Percentiles rank a stretch among this genome's conserved stretches.
Conservation (phyloP, 768 basidiomycete species). For the Mycena galopus region DNA sequence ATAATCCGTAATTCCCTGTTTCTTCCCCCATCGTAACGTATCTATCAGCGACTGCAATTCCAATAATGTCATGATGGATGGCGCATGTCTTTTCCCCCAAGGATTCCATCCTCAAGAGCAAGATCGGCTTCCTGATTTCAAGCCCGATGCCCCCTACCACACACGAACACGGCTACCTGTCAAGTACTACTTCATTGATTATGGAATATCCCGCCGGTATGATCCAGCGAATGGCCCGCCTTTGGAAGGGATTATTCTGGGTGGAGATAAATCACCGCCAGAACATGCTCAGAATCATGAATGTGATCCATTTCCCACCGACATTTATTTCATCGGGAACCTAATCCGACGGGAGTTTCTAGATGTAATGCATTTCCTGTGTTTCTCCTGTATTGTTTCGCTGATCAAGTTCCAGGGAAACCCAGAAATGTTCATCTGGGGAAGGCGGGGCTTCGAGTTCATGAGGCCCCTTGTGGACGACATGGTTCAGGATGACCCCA, state of each 20-base stretch:
- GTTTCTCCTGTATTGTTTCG: no score
- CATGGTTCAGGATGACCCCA: conserved; percentile 54
- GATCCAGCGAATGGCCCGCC: no score
- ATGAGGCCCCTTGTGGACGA: conserved; percentile 48
- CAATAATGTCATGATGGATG: conserved; percentile 55
- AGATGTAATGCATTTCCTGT: conserved; percentile 42
- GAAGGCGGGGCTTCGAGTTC: conserved; percentile 44
- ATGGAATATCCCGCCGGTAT: no score
- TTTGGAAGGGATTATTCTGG: no score
- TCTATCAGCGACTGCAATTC: conserved; percentile 40
- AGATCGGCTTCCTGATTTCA: conserved; percentile 33
- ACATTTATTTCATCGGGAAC: no score
- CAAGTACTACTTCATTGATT: conserved; percentile 15
- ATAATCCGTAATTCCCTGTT: not conserved
- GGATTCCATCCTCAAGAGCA: conserved; percentile 41
- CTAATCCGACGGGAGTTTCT: conserved; percentile 18
- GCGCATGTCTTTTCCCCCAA: conserved; percentile 40
- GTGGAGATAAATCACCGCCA: no score
- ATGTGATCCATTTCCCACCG: no score
- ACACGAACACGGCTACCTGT: conserved; percentile 46
- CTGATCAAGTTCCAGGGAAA: not conserved
- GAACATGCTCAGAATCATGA: no score
- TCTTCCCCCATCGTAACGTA: not conserved
- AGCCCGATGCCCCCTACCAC: conserved; percentile 27
- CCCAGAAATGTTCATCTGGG: not conserved